Evolutionary conservation across 139 green algal genomes (phyloP).

Genomic region (Tetradesmus lagerheimii): DNA sequence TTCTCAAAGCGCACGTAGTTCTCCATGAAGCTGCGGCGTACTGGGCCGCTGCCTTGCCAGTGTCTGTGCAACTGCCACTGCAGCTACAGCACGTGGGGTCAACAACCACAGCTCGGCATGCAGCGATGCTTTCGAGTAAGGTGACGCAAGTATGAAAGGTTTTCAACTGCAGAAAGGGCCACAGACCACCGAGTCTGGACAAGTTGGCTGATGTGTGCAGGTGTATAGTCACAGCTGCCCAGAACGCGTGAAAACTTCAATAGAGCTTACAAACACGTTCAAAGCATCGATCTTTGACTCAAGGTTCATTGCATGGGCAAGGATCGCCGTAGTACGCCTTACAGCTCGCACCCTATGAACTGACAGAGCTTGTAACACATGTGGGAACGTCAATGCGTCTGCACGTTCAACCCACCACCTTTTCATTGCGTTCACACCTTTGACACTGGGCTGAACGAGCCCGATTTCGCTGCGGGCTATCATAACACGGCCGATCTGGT

Average conservation of each 20-base stretch:
- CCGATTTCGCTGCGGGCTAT: background rate
- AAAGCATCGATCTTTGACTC: too few species aligned
- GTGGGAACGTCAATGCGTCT: background rate
- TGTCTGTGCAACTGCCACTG: background rate
- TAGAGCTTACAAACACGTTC: too few species aligned
- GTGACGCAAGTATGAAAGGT: background rate
- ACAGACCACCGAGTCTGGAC: too few species aligned
- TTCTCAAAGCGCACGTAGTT: constrained; percentile 31
- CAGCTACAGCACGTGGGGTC: constrained; percentile 3
- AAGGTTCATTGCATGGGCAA: too few species aligned
- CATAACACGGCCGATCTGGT: background rate
- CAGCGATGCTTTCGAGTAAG: background rate
- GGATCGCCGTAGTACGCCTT: too few species aligned
- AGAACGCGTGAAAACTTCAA: too few species aligned
- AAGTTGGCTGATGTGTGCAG: too few species aligned
- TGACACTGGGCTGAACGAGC: background rate
- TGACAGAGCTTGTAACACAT: background rate
- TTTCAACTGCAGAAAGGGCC: too few species aligned
- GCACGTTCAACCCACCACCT: too few species aligned
- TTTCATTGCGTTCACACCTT: background rate
- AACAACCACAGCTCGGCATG: background rate
- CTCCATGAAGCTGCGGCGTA: background rate
- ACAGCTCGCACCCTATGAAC: background rate
- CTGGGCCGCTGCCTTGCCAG: background rate
- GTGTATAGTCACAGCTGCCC: too few species aligned